These are phyloP conservation scores for Hemerocallis citrina DNA, from an alignment of 106 monocot species.

Conservation along the genomic window DNA sequence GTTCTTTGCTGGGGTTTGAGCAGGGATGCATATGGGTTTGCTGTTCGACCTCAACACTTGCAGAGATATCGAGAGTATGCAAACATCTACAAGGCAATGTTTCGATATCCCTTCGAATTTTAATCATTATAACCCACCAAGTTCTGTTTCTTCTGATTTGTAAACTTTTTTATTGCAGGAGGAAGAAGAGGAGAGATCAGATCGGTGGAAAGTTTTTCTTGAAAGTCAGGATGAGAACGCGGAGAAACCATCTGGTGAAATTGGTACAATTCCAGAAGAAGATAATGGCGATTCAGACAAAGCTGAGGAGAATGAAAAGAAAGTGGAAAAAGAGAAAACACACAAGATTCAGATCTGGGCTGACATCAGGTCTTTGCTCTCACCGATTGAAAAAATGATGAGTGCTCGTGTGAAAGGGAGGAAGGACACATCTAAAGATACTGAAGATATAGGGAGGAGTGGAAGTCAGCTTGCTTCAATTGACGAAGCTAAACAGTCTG, in stretches of 20 bases:
- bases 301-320: conserved; percentile 6
- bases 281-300: conserved; percentile 8
- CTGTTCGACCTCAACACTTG: conserved; percentile 93
- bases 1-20: conserved; percentile 22
- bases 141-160: background rate
- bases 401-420: conserved; percentile 61
- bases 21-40: conserved; percentile 99
- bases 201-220: conserved; percentile 79
- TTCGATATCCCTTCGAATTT: background rate
- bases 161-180: conserved; percentile 38
- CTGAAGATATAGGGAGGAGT: conserved; percentile 8
- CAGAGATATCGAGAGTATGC: conserved; percentile 94
- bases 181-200: conserved; percentile 98
- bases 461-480: conserved; percentile 14
- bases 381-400: conserved; percentile 75
- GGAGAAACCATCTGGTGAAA: background rate
- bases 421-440: conserved; percentile 10
- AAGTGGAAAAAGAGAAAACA: conserved; percentile 24
- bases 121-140: background rate
- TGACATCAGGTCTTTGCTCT: conserved; percentile 74
- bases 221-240: conserved; percentile 41
- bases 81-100: conserved; percentile 83
- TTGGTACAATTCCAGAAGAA: background rate
- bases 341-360: conserved; percentile 22
- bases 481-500: conserved; percentile 37